These are phyloP conservation scores for Neurospora cerealis DNA, from an alignment of 495 filamentous ascomycete species.

Conservation along the genomic window DNA sequence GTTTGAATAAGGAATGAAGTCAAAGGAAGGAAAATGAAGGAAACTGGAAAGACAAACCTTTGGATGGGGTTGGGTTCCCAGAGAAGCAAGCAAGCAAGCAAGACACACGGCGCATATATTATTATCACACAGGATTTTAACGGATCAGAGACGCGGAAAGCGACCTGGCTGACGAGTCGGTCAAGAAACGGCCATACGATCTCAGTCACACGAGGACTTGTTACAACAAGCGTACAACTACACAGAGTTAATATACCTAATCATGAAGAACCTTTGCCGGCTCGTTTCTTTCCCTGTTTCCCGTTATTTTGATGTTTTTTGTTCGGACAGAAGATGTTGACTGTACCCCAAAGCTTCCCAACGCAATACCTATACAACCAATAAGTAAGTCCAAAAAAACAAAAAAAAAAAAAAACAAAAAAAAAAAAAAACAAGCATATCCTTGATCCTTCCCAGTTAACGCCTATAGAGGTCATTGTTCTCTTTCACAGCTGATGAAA, in stretches of 20 bases:
- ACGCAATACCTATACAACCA: neutral
- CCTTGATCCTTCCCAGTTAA: neutral
- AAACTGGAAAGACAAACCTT: neutral
- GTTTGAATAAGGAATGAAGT: constrained; percentile 26
- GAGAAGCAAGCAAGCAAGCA: neutral
- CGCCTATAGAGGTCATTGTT: neutral
- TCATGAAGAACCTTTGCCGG: neutral
- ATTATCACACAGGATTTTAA: neutral
- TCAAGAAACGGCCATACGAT: neutral
- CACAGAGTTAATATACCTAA: neutral
- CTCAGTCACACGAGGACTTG: neutral
- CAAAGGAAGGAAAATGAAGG: neutral
- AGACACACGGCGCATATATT: neutral
- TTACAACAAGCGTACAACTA: neutral
- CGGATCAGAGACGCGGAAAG: neutral
- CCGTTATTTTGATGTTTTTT: neutral
- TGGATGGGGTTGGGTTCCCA: neutral
- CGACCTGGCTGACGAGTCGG: neutral
- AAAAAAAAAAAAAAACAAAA: neutral
- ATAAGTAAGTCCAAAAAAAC: neutral
- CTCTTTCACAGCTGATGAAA: neutral
- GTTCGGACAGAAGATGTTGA: neutral
- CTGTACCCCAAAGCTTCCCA: neutral
- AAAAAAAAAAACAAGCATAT: neutral
- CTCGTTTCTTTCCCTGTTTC: neutral